phyloP scores from a whole-genome alignment of 1,284 basidiomycete species.

The Tilletia caries region DNA sequence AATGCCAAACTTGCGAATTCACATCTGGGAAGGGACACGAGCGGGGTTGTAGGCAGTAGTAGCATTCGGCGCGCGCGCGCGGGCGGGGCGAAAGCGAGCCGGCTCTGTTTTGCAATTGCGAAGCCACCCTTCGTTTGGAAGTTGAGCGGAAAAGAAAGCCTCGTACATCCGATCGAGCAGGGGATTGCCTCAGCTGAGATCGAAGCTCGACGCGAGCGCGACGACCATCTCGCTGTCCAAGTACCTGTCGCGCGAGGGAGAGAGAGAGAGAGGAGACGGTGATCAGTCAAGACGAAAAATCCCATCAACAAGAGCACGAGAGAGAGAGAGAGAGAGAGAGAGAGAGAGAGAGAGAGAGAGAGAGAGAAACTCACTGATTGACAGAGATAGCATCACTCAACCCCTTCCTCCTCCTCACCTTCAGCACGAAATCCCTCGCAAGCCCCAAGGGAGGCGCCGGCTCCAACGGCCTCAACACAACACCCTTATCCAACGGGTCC shows the following conservation, averaged over 20 bases:
- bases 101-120: no score
- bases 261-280: not conserved
- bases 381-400: not conserved
- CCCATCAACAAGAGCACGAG: slow-evolving; percentile 32
- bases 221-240: slow-evolving; percentile 50
- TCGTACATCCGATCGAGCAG: no score
- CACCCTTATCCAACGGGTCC: slow-evolving; percentile 91
- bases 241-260: slow-evolving; percentile 41
- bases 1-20: no score
- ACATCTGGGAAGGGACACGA: no score
- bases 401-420: slow-evolving; percentile 88
- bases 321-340: slow-evolving; percentile 17
- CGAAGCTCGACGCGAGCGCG: slow-evolving; percentile 31
- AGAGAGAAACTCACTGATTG: not conserved
- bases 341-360: not conserved
- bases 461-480: slow-evolving; percentile 90
- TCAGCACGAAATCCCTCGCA: slow-evolving; percentile 79
- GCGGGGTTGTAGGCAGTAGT: no score
- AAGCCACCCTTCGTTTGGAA: no score
- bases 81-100: no score
- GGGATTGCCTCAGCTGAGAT: not conserved
- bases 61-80: no score
- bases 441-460: slow-evolving; percentile 87
- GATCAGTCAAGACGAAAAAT: not conserved
- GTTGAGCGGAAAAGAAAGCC: no score